Evolutionary conservation across 2,329 filamentous ascomycete species (phyloP), one percentile per base, ranked within the genome.

Genomic region (Endothia cerciana): DNA sequence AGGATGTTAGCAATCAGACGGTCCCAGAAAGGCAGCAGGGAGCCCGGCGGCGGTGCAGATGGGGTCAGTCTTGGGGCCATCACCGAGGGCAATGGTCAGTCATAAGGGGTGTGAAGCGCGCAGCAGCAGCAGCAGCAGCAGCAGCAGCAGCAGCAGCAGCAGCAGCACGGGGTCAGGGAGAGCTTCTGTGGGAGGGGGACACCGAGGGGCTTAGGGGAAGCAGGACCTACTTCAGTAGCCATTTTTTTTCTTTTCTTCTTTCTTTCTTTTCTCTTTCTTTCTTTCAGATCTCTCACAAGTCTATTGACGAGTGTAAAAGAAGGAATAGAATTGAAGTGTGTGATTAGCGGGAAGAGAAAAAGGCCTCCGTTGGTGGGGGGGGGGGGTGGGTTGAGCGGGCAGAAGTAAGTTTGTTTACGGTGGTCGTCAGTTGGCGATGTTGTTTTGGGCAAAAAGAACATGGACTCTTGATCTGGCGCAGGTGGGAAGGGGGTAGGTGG

Each of bases 161-260:
- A 59, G 43, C 58, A 36, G 58, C 38, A 62, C 28, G n/a, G 40
- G 56, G 49, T 49, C 45, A 59, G 43, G 30, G 22, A 36, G 22
- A 11, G 60, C 36, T 60, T 33, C 45, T 62, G 47, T 51, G 33
- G 30, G 19, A 33, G 41, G 45, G 61, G 57, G 49, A 57, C 28
- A 45, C 36, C 40, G 33, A 58, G 55, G 60, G 60, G 60, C 36
- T 55, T 36, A n/a, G 30, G 47, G 38, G 41, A 13, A 25, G 47
- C 33, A 62, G 53, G 47, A 65, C 73, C 65, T 70, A 75, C 74
- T 69, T 75, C 74, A 70, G 69, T 73, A 66, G 74, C 73, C 74
- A 75, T 75, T 69, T 73, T 68, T n/a, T n/a, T n/a, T n/a, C n/a
- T n/a, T n/a, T n/a, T n/a, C n/a, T n/a, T n/a, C n/a, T n/a, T n/a